Conservation (phyloP, 805 yeast species). For the Zygoascus flipseniorum region DNA sequence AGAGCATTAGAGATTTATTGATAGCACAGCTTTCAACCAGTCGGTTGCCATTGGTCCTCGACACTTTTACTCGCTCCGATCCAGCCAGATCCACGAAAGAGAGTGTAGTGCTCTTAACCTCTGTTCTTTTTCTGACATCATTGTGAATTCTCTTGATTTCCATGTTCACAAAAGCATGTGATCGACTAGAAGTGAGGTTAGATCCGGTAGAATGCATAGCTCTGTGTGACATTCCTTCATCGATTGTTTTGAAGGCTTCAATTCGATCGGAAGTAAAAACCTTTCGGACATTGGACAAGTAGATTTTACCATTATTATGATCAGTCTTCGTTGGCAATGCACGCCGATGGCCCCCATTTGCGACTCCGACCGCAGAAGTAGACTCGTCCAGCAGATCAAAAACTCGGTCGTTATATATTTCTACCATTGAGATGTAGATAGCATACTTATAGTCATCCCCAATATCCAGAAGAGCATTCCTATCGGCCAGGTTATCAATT, state of each 20-base stretch:
- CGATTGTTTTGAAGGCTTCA: constrained; percentile 33
- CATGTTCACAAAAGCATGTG: constrained; percentile 44
- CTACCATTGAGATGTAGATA: constrained; percentile 44
- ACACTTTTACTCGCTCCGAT: constrained; percentile 40
- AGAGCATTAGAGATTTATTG: constrained; percentile 40
- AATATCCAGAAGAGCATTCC: background rate
- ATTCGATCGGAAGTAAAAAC: constrained; percentile 30
- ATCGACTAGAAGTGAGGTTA: constrained; percentile 39
- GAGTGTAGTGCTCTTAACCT: constrained; percentile 29
- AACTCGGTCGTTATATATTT: constrained; percentile 41
- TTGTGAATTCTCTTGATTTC: constrained; percentile 27
- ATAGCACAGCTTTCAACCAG: constrained; percentile 42
- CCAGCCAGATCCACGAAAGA: constrained; percentile 48
- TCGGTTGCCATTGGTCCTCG: constrained; percentile 38
- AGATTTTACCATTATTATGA: constrained; percentile 35
- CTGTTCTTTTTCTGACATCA: constrained; percentile 3
- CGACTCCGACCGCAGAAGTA: background rate
- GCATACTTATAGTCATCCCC: constrained; percentile 24
- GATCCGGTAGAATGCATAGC: constrained; percentile 37
- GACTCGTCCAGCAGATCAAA: constrained; percentile 31
- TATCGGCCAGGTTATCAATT: background rate
- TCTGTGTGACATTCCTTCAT: constrained; percentile 33
- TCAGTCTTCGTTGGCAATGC: constrained; percentile 30
- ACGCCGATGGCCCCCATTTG: constrained; percentile 8
- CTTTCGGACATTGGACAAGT: constrained; percentile 37